Evolutionary conservation across 2,329 filamentous ascomycete species (phyloP).

Genomic region (Xylaria sp.): DNA sequence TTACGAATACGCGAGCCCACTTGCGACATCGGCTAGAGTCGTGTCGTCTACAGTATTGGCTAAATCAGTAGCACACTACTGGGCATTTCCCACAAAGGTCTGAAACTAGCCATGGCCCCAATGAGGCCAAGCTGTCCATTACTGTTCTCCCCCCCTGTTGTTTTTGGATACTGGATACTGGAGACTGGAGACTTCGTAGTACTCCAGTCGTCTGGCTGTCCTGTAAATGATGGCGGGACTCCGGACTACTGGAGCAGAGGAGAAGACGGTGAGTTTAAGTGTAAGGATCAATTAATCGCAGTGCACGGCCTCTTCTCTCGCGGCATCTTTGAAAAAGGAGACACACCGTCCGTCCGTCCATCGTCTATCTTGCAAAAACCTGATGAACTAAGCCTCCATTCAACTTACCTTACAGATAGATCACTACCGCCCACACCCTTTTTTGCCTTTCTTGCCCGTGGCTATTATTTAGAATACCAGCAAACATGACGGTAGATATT

Average conservation of each 20-base stretch:
- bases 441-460: not conserved
- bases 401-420: not conserved
- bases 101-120: conserved; percentile 15
- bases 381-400: not conserved
- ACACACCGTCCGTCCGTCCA: conserved; percentile 16
- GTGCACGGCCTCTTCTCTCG: conserved; percentile 1
- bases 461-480: not conserved
- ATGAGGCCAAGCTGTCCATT: conserved; percentile 28
- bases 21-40: conserved; percentile 39
- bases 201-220: not conserved
- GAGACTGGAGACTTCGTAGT: too few species aligned
- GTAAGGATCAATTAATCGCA: conserved; percentile 1
- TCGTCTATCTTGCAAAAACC: not conserved
- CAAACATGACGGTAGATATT: conserved; percentile 34
- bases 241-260: conserved; percentile 16
- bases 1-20: conserved; percentile 35
- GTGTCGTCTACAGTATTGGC: conserved; percentile 15
- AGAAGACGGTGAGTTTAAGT: conserved; percentile 4
- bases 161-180: not conserved
- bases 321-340: conserved; percentile 16
- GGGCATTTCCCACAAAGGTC: conserved; percentile 17
- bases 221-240: conserved; percentile 14
- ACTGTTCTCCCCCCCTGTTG: conserved; percentile 24
- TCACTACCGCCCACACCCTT: not conserved
- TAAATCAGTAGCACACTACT: conserved; percentile 6